Conservation (phyloP, 129 eudicot species). For the Tanacetum coccineum region DNA sequence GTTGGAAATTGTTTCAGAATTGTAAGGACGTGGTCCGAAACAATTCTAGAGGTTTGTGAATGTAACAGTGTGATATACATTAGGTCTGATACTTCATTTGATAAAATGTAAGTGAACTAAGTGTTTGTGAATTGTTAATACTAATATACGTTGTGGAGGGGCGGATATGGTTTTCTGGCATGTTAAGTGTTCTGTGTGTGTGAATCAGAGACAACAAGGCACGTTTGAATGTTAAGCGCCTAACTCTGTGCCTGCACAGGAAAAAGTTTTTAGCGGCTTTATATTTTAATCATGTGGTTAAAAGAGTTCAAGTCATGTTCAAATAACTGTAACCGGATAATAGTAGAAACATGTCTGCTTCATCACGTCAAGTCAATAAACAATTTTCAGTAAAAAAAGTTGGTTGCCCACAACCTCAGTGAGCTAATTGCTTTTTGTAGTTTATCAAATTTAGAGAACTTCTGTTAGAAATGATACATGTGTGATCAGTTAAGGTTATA, state of each 20-base stretch:
- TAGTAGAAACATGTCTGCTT: neutral
- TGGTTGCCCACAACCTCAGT: no score
- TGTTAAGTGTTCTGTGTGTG: neutral
- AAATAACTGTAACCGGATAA: neutral
- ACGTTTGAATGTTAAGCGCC: neutral
- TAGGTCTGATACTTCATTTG: no score
- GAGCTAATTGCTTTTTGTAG: neutral
- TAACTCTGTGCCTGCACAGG: neutral
- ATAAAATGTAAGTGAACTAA: no score
- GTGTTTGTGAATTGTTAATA: no score
- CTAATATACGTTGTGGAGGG: no score
- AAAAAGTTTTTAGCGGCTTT: neutral
- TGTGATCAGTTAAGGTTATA: neutral
- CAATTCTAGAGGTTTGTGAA: no score
- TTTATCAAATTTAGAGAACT: conserved; percentile 5
- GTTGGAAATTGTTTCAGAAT: no score
- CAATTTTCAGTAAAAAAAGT: no score
- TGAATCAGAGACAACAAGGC: neutral
- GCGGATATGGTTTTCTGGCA: neutral
- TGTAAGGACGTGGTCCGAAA: no score
- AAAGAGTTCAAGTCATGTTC: neutral
- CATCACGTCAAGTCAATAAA: no score
- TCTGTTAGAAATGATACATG: neutral
- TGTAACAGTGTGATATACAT: no score
- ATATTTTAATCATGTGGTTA: neutral